Conservation (phyloP, 116 monocot species). For the Papilionanthe hybrid region DNA sequence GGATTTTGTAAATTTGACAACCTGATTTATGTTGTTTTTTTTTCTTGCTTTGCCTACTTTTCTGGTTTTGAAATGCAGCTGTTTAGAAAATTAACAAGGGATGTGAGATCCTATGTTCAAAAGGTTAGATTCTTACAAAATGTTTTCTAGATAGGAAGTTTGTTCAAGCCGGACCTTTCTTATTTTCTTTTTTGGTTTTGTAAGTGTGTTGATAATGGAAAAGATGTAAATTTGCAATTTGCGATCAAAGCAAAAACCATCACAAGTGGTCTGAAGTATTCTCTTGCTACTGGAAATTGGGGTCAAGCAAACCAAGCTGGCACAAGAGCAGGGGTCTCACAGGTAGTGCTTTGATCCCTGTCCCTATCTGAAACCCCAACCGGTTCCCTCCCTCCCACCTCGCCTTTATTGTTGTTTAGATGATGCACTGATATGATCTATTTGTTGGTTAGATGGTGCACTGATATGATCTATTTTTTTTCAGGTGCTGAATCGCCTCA, state of each 20-base stretch:
- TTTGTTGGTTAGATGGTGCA: background rate
- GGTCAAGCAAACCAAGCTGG: conserved; percentile 99
- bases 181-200: conserved; percentile 3
- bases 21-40: conserved; percentile 5
- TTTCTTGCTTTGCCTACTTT: background rate
- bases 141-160: conserved; percentile 7
- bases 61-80: conserved; percentile 53
- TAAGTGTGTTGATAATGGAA: conserved; percentile 97
- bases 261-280: conserved; percentile 97
- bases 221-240: conserved; percentile 99
- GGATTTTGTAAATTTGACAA: background rate
- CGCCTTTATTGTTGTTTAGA: background rate
- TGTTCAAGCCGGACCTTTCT: conserved; percentile 8
- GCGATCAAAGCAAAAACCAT: conserved; percentile 98
- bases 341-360: conserved; percentile 39
- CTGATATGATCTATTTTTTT: conserved; percentile 2
- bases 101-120: conserved; percentile 98
- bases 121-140: conserved; percentile 46
- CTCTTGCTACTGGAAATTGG: conserved; percentile 99
- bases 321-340: conserved; percentile 97
- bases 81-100: conserved; percentile 96
- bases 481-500: conserved; percentile 93
- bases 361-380: background rate
- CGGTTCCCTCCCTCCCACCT: background rate
- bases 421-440: background rate